A percentile compares a stretch with the other conserved stretches of the same genome.
phyloP scores from a whole-genome alignment of 805 yeast genomes.

The Saturnispora gosingensis region DNA sequence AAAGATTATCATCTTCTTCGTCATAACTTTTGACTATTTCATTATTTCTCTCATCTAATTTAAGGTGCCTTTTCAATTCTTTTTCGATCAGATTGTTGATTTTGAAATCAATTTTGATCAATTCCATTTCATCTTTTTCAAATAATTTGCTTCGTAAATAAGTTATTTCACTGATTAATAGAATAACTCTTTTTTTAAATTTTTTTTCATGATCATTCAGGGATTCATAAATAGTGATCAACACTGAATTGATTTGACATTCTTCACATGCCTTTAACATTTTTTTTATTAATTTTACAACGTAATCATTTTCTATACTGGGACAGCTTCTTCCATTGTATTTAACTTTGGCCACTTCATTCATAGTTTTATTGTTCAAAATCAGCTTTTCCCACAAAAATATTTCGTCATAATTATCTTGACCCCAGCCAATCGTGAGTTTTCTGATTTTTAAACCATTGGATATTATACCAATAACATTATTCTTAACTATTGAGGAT shows the following conservation, averaged over 20 bases:
- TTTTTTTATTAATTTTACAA: slow-evolving; percentile 61
- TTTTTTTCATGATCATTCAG: slow-evolving; percentile 32
- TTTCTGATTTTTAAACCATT: slow-evolving; percentile 42
- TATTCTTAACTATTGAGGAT: slow-evolving; percentile 7
- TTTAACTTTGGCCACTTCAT: slow-evolving; percentile 7
- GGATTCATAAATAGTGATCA: slow-evolving; percentile 31
- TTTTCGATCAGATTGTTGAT: slow-evolving; percentile 23
- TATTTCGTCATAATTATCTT: slow-evolving; percentile 9
- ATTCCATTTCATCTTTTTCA: slow-evolving; percentile 36
- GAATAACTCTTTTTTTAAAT: slow-evolving; percentile 49
- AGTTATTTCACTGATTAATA: slow-evolving; percentile 54
- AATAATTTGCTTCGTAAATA: slow-evolving; percentile 44
- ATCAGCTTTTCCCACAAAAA: slow-evolving; percentile 9
- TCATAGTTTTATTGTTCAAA: not conserved
- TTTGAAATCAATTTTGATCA: slow-evolving; percentile 19
- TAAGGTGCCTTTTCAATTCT: slow-evolving; percentile 20
- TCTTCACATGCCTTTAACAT: slow-evolving; percentile 46
- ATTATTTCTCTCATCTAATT: slow-evolving; percentile 3
- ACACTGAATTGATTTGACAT: slow-evolving; percentile 42
- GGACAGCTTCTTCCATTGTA: slow-evolving; percentile 19
- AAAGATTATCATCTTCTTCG: slow-evolving; percentile 1
- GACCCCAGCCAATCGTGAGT: slow-evolving; percentile 38
- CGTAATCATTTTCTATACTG: slow-evolving; percentile 34
- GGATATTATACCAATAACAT: slow-evolving; percentile 10
- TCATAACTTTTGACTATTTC: slow-evolving; percentile 1